These are phyloP conservation scores for Triangularia verruculosa DNA, from an alignment of 2,329 filamentous ascomycete genomes.

Conservation along the genomic window DNA sequence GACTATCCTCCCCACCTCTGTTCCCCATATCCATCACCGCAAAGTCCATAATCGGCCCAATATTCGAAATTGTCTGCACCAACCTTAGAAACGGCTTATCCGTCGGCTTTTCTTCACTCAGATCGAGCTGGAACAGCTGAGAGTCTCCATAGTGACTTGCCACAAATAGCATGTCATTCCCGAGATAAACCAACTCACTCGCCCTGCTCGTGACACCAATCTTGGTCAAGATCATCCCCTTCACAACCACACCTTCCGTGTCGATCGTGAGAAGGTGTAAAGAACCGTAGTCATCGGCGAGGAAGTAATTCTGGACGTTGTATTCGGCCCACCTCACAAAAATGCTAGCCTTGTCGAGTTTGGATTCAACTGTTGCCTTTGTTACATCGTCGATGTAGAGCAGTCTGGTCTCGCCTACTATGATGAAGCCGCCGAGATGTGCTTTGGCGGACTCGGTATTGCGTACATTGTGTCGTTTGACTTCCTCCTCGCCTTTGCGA, in stretches of 20 bases:
- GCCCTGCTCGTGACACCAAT: slow-evolving; percentile 70
- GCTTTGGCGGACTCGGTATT: slow-evolving; percentile 52
- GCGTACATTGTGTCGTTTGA: slow-evolving; percentile 59
- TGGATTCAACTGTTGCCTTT: slow-evolving; percentile 61
- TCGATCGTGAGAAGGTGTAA: slow-evolving; percentile 82
- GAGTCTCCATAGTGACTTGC: slow-evolving; percentile 93
- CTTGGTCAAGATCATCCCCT: slow-evolving; percentile 65
- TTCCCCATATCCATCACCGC: slow-evolving; percentile 89
- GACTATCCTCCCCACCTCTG: slow-evolving; percentile 50
- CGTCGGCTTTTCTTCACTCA: slow-evolving; percentile 30
- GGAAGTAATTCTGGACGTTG: slow-evolving; percentile 76
- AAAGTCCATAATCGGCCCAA: slow-evolving; percentile 88
- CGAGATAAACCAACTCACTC: slow-evolving; percentile 74
- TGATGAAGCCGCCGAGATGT: slow-evolving; percentile 67
- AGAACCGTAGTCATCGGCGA: slow-evolving; percentile 87
- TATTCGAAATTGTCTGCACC: slow-evolving; percentile 75
- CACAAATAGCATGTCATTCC: slow-evolving; percentile 71
- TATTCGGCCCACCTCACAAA: slow-evolving; percentile 91
- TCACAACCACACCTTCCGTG: slow-evolving; percentile 63
- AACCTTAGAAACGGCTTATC: slow-evolving; percentile 51
- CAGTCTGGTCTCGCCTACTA: slow-evolving; percentile 77
- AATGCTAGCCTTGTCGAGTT: slow-evolving; percentile 71
- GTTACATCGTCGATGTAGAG: slow-evolving; percentile 80
- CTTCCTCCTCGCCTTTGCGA: slow-evolving; percentile 50
- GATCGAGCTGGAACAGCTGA: slow-evolving; percentile 69